Conservation (phyloP, 768 basidiomycete genomes). For the Lentinus tigrinus region DNA sequence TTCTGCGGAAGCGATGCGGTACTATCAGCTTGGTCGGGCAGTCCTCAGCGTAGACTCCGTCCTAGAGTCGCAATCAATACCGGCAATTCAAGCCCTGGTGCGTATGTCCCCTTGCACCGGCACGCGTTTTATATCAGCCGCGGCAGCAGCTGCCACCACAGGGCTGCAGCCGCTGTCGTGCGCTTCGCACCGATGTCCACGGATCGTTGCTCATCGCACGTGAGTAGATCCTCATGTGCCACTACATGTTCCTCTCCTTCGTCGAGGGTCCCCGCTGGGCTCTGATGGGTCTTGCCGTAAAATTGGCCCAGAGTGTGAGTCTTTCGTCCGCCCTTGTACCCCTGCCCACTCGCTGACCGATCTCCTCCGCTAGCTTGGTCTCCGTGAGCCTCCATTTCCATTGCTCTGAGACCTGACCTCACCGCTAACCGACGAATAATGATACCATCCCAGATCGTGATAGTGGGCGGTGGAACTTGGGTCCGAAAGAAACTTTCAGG, state of each 20-base stretch:
- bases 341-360: slow-evolving; percentile 11
- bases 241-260: slow-evolving; percentile 46
- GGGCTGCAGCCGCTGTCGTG: background rate
- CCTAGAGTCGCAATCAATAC: slow-evolving; percentile 61
- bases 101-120: slow-evolving; percentile 22
- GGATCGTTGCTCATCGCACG: slow-evolving; percentile 26
- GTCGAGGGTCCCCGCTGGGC: slow-evolving; percentile 64
- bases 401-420: background rate
- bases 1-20: slow-evolving; percentile 54
- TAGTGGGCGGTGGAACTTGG: slow-evolving; percentile 62
- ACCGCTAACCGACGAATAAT: background rate
- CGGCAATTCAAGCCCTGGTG: slow-evolving; percentile 66
- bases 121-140: background rate
- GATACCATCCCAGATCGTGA: slow-evolving; percentile 53
- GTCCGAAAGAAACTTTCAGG: slow-evolving; percentile 53
- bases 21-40: slow-evolving; percentile 59
- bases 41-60: slow-evolving; percentile 62
- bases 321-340: slow-evolving; percentile 13
- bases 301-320: slow-evolving; percentile 66
- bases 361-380: slow-evolving; percentile 48
- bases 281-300: slow-evolving; percentile 68
- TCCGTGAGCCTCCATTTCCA: slow-evolving; percentile 48
- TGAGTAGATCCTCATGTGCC: slow-evolving; percentile 53
- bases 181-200: slow-evolving; percentile 25
- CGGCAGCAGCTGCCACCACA: background rate